Percentiles rank a stretch among this genome's conserved stretches.
phyloP scores from a whole-genome alignment of 352 stramenopile species.

The Halophytophthora polymorphica region DNA sequence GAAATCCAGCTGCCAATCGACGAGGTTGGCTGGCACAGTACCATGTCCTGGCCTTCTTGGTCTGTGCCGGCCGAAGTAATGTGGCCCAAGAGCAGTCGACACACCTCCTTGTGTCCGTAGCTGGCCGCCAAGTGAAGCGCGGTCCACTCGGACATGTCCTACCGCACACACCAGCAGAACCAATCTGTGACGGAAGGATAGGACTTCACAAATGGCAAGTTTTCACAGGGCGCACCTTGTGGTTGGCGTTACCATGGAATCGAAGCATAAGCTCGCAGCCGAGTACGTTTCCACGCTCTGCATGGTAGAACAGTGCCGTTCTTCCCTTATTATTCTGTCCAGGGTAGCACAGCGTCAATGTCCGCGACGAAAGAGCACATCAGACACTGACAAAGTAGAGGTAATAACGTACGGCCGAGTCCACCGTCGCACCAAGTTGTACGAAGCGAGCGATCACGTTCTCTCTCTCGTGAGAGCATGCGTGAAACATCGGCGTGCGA shows the following conservation, averaged over 20 bases:
- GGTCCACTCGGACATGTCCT: slow-evolving; percentile 44
- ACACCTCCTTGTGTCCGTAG: slow-evolving; percentile 43
- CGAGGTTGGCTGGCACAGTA: slow-evolving; percentile 29
- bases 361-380: not conserved
- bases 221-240: slow-evolving; percentile 21
- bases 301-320: slow-evolving; percentile 45
- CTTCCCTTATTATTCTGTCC: slow-evolving; percentile 37
- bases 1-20: slow-evolving; percentile 40
- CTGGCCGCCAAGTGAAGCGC: slow-evolving; percentile 42
- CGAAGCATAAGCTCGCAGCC: slow-evolving; percentile 39
- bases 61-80: slow-evolving; percentile 21
- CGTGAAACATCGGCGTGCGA: slow-evolving; percentile 43
- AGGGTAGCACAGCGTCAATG: not conserved
- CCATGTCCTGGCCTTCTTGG: slow-evolving; percentile 28
- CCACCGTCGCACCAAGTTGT: slow-evolving; percentile 21
- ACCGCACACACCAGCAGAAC: slow-evolving; percentile 5
- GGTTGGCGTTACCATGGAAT: slow-evolving; percentile 33
- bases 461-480: slow-evolving; percentile 38
- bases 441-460: slow-evolving; percentile 34
- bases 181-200: not conserved
- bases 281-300: slow-evolving; percentile 38
- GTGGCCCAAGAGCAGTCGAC: slow-evolving; percentile 25
- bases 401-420: slow-evolving; percentile 16
- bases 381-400: not conserved
- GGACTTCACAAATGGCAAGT: not conserved